Percentiles rank a stretch among this genome's conserved stretches.
Conservation (phyloP, 176 grass and related monocot genomes). For the Aegilops longissima region DNA sequence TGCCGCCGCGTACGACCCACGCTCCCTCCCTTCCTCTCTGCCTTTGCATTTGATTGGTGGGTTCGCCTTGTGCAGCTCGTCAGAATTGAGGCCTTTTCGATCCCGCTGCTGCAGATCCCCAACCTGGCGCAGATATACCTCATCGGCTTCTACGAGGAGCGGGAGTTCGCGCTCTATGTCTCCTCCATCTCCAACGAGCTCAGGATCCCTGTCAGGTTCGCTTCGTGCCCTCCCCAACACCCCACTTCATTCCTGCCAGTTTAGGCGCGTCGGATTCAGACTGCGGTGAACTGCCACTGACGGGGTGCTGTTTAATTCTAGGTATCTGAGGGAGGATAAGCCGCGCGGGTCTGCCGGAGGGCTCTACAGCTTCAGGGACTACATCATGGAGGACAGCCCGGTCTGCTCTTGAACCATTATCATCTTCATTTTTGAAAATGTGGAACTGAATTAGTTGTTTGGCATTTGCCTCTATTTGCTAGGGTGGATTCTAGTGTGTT, state of each 20-base stretch:
- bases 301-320: conserved; percentile 26
- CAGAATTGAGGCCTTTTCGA: conserved; percentile 5
- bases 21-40: neutral
- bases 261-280: neutral
- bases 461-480: neutral
- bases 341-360: conserved; percentile 95
- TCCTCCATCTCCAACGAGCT: conserved; percentile 97
- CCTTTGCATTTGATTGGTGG: neutral
- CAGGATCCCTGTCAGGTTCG: conserved; percentile 85
- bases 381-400: conserved; percentile 91
- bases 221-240: neutral
- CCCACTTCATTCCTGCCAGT: neutral
- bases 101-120: conserved; percentile 69
- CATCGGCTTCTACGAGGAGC: conserved; percentile 93
- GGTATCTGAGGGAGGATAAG: conserved; percentile 96
- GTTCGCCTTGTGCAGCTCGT: neutral
- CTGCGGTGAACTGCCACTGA: neutral
- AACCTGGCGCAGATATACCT: conserved; percentile 98
- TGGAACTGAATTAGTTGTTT: neutral
- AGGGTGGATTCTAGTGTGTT: neutral
- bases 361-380: conserved; percentile 93
- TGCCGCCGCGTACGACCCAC: conserved; percentile 56
- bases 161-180: conserved; percentile 93
- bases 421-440: conserved; percentile 25
- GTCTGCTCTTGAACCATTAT: conserved; percentile 34